These are phyloP conservation scores for Endocladia muricata DNA, from an alignment of 31 red algal species.

Conservation along the genomic window DNA sequence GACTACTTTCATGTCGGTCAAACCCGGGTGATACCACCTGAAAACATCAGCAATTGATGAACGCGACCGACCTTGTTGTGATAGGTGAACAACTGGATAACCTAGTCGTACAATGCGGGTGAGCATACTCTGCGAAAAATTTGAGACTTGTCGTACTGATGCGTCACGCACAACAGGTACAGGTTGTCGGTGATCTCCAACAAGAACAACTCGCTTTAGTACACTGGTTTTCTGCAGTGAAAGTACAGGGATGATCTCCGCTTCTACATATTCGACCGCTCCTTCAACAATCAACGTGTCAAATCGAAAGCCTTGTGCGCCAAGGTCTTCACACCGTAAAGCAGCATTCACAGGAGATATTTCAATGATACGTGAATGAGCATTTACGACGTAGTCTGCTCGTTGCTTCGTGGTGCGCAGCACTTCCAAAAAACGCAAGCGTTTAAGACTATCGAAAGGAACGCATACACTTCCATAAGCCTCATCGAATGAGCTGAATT, in stretches of 20 bases:
- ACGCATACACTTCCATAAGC: neutral
- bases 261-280: conserved; percentile 9
- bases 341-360: conserved; percentile 1
- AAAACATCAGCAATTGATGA: conserved; percentile 7
- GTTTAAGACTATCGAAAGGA: too few relatives aligned
- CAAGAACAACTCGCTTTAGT: conserved; percentile 1
- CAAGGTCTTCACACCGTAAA: neutral
- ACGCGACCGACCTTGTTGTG: conserved; percentile 5
- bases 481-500: neutral
- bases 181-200: conserved; percentile 4
- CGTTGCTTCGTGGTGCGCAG: neutral
- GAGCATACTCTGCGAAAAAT: conserved; percentile 10
- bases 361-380: neutral
- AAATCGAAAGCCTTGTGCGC: neutral
- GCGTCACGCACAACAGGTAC: conserved; percentile 1
- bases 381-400: neutral
- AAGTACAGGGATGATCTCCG: neutral
- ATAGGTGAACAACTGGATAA: neutral
- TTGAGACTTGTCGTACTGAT: neutral
- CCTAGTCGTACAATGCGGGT: neutral
- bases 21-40: neutral
- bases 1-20: conserved; percentile 1
- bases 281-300: neutral
- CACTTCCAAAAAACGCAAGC: conserved; percentile 7
- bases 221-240: neutral